Conservation (phyloP, 441 rosid species). For the Sinapis alba region DNA sequence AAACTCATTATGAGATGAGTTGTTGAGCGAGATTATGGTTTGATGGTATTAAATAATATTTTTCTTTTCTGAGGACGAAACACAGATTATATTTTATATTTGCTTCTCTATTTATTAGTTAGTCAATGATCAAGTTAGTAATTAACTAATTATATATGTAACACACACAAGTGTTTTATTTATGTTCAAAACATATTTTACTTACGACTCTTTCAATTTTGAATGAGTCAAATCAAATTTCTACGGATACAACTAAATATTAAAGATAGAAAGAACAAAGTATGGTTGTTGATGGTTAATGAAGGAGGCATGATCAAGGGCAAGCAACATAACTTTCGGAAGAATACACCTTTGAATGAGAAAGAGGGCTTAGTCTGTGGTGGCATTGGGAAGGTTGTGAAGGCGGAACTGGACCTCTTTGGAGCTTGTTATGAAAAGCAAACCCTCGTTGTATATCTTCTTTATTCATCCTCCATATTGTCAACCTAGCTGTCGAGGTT, state of each 20-base stretch:
- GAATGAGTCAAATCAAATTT: background rate
- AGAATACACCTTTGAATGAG: conserved; percentile 16
- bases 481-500: background rate
- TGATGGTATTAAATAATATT: too few species aligned
- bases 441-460: background rate
- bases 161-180: too few species aligned
- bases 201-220: conserved; percentile 4
- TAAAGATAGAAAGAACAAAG: background rate
- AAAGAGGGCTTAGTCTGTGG: conserved; percentile 18
- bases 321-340: conserved; percentile 25
- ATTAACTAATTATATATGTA: too few species aligned
- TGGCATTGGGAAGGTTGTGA: conserved; percentile 28
- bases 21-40: too few species aligned
- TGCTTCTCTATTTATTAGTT: too few species aligned
- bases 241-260: background rate
- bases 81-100: too few species aligned
- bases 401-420: conserved; percentile 32
- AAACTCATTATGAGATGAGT: too few species aligned
- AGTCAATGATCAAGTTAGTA: too few species aligned
- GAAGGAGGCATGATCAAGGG: conserved; percentile 22
- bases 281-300: background rate
- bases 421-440: conserved; percentile 27
- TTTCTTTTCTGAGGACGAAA: too few species aligned
- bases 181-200: background rate
- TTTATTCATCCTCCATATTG: background rate